phyloP scores from a whole-genome alignment of 306 rosid genomes.

The Fagus sylvatica region DNA sequence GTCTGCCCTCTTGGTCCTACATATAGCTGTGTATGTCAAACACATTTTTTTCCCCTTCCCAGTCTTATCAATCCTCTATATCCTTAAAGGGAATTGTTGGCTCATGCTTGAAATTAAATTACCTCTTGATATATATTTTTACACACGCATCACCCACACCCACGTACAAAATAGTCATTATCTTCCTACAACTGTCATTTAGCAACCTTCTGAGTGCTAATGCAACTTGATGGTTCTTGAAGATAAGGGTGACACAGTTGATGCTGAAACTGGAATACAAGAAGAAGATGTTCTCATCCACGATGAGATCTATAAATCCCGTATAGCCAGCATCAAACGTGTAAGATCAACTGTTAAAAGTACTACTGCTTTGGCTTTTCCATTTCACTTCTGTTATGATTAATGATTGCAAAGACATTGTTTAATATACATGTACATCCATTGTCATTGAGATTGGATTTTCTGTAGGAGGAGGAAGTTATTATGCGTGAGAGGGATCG shows the following conservation, averaged over 20 bases:
- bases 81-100: slow-evolving; percentile 13
- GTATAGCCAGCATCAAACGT: slow-evolving; percentile 91
- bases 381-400: slow-evolving; percentile 7
- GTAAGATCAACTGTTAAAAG: slow-evolving; percentile 42
- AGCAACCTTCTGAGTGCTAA: slow-evolving; percentile 24
- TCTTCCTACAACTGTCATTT: slow-evolving; percentile 17
- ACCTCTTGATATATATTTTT: slow-evolving; percentile 14
- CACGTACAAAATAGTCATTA: neutral
- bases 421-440: neutral
- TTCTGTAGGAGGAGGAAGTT: slow-evolving; percentile 79
- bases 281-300: slow-evolving; percentile 81
- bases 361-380: slow-evolving; percentile 15
- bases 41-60: neutral
- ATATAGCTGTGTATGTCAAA: neutral
- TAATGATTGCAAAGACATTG: neutral
- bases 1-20: neutral
- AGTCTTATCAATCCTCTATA: neutral
- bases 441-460: slow-evolving; percentile 14
- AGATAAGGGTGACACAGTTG: slow-evolving; percentile 84
- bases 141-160: neutral
- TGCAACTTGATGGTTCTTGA: slow-evolving; percentile 4
- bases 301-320: slow-evolving; percentile 90
- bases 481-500: slow-evolving; percentile 93
- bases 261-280: slow-evolving; percentile 65
- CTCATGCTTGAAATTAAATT: slow-evolving; percentile 13